Percentiles rank a stretch among this genome's conserved stretches.
These are phyloP conservation scores for Fusarium clavum DNA, from an alignment of 2,329 filamentous ascomycete genomes.

Conservation along the genomic window DNA sequence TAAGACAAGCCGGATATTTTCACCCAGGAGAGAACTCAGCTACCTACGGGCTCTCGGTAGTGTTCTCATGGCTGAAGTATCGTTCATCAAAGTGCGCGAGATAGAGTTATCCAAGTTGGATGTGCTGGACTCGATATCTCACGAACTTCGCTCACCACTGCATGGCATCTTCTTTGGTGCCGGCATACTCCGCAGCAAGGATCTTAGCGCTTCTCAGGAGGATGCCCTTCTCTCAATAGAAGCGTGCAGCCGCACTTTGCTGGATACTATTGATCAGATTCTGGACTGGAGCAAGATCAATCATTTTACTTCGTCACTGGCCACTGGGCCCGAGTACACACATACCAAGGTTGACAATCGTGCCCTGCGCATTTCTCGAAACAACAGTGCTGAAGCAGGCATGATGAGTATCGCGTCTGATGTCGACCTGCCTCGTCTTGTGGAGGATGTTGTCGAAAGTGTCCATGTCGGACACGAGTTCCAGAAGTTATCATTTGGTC, in stretches of 20 bases:
- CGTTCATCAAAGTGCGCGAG: neutral
- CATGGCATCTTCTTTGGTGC: slow-evolving; percentile 4
- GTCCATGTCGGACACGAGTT: neutral
- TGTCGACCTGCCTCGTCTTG: neutral
- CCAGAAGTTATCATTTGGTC: neutral
- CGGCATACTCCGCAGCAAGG: neutral
- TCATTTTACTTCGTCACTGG: neutral
- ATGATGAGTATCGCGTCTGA: neutral
- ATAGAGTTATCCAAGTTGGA: neutral
- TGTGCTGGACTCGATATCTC: slow-evolving; percentile 1
- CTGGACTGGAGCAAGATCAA: slow-evolving; percentile 11
- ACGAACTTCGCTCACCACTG: neutral
- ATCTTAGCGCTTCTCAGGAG: neutral
- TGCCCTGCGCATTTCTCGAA: neutral
- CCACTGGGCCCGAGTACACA: neutral
- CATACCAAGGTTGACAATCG: neutral
- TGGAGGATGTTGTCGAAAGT: slow-evolving; percentile 1
- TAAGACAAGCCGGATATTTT: neutral
- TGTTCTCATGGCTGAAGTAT: neutral
- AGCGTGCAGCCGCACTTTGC: neutral
- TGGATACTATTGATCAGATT: slow-evolving; percentile 4
- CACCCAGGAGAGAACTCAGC: neutral
- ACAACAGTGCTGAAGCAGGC: neutral
- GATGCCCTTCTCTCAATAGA: neutral
- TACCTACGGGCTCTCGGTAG: neutral